Conservation (phyloP, 2,329 filamentous ascomycete species). For the Hymenoscyphus salicellus region DNA sequence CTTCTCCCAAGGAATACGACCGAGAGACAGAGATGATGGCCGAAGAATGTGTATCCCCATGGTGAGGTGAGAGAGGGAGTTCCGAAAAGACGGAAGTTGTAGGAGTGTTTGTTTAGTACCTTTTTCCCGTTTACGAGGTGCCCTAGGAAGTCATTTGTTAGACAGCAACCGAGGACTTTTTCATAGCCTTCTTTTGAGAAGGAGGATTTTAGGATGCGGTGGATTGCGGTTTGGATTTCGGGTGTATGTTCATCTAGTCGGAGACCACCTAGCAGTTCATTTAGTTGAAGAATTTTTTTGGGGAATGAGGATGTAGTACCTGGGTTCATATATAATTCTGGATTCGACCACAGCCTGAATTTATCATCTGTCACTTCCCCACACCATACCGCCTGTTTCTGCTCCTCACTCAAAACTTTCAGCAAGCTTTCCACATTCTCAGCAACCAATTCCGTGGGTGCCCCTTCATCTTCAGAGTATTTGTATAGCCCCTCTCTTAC, state of each 20-base stretch:
- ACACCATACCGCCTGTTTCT: conserved; percentile 28
- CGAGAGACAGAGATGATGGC: conserved; percentile 73
- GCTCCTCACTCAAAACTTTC: conserved; percentile 21
- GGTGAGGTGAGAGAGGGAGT: conserved; percentile 25
- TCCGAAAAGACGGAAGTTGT: conserved; percentile 32
- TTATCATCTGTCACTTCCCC: conserved; percentile 31
- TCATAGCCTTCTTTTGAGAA: conserved; percentile 29
- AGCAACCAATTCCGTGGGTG: conserved; percentile 29
- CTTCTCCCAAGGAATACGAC: conserved; percentile 64
- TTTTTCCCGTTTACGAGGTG: conserved; percentile 32
- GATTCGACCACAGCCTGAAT: conserved; percentile 34
- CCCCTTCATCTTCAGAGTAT: conserved; percentile 33
- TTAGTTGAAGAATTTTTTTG: background rate
- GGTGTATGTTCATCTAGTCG: conserved; percentile 29
- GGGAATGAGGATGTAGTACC: conserved; percentile 15
- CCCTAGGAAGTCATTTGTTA: conserved; percentile 32
- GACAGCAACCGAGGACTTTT: conserved; percentile 30
- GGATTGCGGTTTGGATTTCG: conserved; percentile 28
- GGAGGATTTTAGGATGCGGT: conserved; percentile 28
- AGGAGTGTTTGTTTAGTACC: conserved; percentile 33
- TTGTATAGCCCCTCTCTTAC: conserved; percentile 28
- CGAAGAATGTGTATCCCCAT: conserved; percentile 50
- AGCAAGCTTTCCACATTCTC: conserved; percentile 21
- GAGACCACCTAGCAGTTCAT: conserved; percentile 23
- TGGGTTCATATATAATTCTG: conserved; percentile 34